Conservation (phyloP, 768 basidiomycete genomes). For the Kwoniella heveanensis region DNA sequence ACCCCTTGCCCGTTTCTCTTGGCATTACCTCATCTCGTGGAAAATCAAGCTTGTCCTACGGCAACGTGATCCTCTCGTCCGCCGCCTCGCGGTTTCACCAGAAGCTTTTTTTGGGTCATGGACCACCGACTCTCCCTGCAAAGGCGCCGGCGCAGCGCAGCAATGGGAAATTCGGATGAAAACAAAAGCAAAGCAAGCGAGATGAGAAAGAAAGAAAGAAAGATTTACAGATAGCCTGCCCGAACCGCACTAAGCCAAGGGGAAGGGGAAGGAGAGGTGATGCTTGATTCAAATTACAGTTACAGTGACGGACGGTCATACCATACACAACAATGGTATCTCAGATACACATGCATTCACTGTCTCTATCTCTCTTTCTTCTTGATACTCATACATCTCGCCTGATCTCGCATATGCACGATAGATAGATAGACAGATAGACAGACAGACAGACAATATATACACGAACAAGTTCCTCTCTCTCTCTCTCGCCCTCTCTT, state of each 20-base stretch:
- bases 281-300: no score
- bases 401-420: not conserved
- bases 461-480: not conserved
- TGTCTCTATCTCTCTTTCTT: no score
- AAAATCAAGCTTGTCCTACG: not conserved
- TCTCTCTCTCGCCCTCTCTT: not conserved
- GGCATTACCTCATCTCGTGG: conserved; percentile 1
- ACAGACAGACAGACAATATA: no score
- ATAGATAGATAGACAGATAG: not conserved
- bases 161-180: not conserved
- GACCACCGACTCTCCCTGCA: no score
- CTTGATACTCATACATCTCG: not conserved
- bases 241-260: no score
- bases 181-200: not conserved
- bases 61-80: not conserved
- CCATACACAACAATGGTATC: no score
- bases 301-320: no score
- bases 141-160: no score
- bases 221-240: no score
- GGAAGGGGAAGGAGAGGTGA: no score
- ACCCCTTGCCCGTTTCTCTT: not conserved
- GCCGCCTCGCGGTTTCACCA: not conserved
- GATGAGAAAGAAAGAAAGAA: not conserved
- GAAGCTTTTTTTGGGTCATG: not conserved
- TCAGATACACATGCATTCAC: no score